These are phyloP conservation scores for Ottelia alismoides DNA, from an alignment of 106 monocot species.

Conservation along the genomic window DNA sequence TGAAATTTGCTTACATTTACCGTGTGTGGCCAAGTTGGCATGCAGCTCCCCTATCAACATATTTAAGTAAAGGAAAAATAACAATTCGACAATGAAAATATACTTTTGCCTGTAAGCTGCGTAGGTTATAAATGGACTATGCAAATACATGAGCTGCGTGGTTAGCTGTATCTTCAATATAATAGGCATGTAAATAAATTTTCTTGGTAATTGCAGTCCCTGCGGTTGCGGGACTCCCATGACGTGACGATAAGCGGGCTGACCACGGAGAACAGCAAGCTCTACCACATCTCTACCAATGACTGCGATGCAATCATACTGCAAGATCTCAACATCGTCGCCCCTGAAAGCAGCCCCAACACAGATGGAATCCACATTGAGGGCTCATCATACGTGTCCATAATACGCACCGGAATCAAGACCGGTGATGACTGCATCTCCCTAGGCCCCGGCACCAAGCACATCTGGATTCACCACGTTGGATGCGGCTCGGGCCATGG, in stretches of 20 bases:
- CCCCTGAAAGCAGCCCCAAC: slow-evolving; percentile 56
- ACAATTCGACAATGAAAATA: not conserved
- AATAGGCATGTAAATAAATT: too few relatives aligned
- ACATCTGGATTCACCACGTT: slow-evolving; percentile 54
- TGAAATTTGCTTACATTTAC: not conserved
- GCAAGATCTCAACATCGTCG: slow-evolving; percentile 27
- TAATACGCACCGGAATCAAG: slow-evolving; percentile 21
- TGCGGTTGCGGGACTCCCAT: slow-evolving; percentile 41
- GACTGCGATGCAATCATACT: slow-evolving; percentile 29
- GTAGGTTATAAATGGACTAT: too few relatives aligned
- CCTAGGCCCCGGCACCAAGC: slow-evolving; percentile 36
- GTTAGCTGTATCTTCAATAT: too few relatives aligned
- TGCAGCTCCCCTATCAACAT: not conserved
- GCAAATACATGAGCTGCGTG: too few relatives aligned
- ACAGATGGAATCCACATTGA: slow-evolving; percentile 72
- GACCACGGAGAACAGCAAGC: slow-evolving; percentile 53
- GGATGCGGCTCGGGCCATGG: slow-evolving; percentile 79
- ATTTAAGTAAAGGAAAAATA: too few relatives aligned
- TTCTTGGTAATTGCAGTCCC: too few relatives aligned
- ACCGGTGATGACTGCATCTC: slow-evolving; percentile 92
- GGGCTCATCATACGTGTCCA: slow-evolving; percentile 35
- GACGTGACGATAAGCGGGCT: slow-evolving; percentile 37
- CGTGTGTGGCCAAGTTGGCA: not conserved
- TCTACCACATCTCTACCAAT: slow-evolving; percentile 46
- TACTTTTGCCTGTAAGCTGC: not conserved